These are phyloP conservation scores for Termitomyces sp. DNA, from an alignment of 768 basidiomycete species.

Conservation along the genomic window DNA sequence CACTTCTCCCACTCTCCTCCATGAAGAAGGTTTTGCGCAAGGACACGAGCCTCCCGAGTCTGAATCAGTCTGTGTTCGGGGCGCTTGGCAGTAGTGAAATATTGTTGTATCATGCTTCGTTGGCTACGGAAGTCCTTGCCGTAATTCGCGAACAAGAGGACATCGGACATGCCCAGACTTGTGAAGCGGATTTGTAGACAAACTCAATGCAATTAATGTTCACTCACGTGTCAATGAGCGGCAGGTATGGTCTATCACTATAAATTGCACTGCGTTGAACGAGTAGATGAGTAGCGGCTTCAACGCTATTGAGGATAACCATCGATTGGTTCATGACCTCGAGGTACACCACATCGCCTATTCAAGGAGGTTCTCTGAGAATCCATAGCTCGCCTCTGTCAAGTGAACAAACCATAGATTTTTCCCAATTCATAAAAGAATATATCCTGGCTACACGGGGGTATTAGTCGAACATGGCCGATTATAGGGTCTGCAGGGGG, in stretches of 20 bases:
- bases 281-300: conserved; percentile 19
- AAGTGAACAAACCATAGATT: too few species aligned
- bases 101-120: conserved; percentile 16
- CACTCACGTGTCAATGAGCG: conserved; percentile 13
- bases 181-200: not conserved
- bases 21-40: conserved; percentile 20
- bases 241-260: conserved; percentile 17
- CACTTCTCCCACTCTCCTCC: conserved; percentile 12
- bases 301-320: conserved; percentile 17
- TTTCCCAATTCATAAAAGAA: too few species aligned
- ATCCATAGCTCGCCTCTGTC: too few species aligned
- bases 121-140: conserved; percentile 18
- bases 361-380: not conserved
- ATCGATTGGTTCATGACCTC: conserved; percentile 19
- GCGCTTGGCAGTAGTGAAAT: conserved; percentile 17
- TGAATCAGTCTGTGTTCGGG: conserved; percentile 19
- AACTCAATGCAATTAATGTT: not conserved
- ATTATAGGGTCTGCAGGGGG: not conserved
- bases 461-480: not conserved
- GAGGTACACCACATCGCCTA: not conserved
- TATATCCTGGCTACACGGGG: not conserved
- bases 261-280: conserved; percentile 18
- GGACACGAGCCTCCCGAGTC: conserved; percentile 13
- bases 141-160: conserved; percentile 15
- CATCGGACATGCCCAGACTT: conserved; percentile 12